These are phyloP conservation scores for Leccinum fuscescens DNA, from an alignment of 1,284 basidiomycete genomes.

Conservation along the genomic window DNA sequence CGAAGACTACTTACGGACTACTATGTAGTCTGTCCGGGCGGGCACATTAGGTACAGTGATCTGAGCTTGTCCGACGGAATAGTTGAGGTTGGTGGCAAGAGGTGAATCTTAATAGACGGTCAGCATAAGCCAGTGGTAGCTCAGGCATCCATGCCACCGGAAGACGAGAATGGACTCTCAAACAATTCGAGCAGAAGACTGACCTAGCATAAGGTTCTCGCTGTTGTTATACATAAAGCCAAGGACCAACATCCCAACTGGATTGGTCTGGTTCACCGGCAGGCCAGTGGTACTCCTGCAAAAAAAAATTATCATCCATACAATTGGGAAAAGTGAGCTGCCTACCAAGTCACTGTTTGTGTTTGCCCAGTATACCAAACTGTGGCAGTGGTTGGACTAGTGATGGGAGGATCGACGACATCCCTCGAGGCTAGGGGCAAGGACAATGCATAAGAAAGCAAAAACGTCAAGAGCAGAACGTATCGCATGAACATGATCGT, in stretches of 20 bases:
- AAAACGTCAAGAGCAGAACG: slow-evolving; percentile 16
- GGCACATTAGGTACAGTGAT: slow-evolving; percentile 58
- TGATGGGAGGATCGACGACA: slow-evolving; percentile 56
- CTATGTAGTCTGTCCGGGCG: slow-evolving; percentile 42
- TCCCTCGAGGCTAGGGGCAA: slow-evolving; percentile 46
- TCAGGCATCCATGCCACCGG: not conserved
- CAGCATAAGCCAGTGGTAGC: slow-evolving; percentile 1
- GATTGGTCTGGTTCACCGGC: slow-evolving; percentile 49
- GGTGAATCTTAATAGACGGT: slow-evolving; percentile 42
- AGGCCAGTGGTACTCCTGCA: slow-evolving; percentile 51
- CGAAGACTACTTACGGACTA: slow-evolving; percentile 41
- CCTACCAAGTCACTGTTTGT: slow-evolving; percentile 60
- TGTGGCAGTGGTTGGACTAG: slow-evolving; percentile 47
- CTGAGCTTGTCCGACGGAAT: slow-evolving; percentile 48
- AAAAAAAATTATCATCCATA: not conserved
- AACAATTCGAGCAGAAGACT: slow-evolving; percentile 24
- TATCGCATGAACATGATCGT: slow-evolving; percentile 16
- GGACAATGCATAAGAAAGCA: slow-evolving; percentile 21
- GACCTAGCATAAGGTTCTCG: slow-evolving; percentile 54
- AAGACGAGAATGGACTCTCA: not conserved
- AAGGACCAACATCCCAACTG: slow-evolving; percentile 50
- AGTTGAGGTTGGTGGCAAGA: slow-evolving; percentile 54
- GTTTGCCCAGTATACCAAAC: slow-evolving; percentile 54
- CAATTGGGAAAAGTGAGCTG: not conserved
- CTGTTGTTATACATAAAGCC: slow-evolving; percentile 48